A percentile compares a stretch with the other conserved stretches of the same genome.
Evolutionary conservation across 164 flowering plant species (phyloP).

Genomic region (Tetrastigma voinierianum): DNA sequence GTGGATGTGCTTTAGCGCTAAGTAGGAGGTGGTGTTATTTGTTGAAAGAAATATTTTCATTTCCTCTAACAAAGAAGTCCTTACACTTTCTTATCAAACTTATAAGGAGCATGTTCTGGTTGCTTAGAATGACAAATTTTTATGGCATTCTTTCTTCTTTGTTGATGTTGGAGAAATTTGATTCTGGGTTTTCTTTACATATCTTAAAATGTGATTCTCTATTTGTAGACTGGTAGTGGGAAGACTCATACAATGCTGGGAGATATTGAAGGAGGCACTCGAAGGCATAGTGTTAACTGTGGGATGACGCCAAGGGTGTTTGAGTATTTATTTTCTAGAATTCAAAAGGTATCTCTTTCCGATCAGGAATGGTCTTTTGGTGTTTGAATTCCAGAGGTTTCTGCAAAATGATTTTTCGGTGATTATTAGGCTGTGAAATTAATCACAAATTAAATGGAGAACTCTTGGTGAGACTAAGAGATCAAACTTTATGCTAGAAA

Average conservation of each 20-base stretch:
- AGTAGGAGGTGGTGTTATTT: too few species aligned
- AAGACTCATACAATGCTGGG: slow-evolving; percentile 99
- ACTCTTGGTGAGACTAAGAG: neutral
- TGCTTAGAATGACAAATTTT: too few species aligned
- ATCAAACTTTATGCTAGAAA: neutral
- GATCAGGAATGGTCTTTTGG: neutral
- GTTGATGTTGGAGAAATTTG: neutral
- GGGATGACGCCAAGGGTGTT: slow-evolving; percentile 99
- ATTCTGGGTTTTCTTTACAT: neutral
- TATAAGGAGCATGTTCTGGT: too few species aligned
- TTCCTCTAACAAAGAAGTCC: too few species aligned
- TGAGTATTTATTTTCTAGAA: slow-evolving; percentile 82
- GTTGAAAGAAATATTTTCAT: too few species aligned
- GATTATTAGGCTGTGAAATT: too few species aligned
- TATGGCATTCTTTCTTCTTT: too few species aligned
- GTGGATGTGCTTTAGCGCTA: too few species aligned
- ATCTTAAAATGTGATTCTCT: neutral
- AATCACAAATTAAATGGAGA: neutral
- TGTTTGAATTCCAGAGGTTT: too few species aligned
- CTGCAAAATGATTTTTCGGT: too few species aligned
- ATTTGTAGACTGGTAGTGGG: slow-evolving; percentile 92
- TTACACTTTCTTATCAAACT: too few species aligned
- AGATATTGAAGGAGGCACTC: slow-evolving; percentile 89
- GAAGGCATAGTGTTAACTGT: slow-evolving; percentile 88
- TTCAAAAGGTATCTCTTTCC: slow-evolving; percentile 66